A percentile compares a stretch with the other conserved stretches of the same genome.
These are phyloP conservation scores for Microbotryum silenes-acaulis DNA, from an alignment of 1,284 basidiomycete species.

Conservation along the genomic window DNA sequence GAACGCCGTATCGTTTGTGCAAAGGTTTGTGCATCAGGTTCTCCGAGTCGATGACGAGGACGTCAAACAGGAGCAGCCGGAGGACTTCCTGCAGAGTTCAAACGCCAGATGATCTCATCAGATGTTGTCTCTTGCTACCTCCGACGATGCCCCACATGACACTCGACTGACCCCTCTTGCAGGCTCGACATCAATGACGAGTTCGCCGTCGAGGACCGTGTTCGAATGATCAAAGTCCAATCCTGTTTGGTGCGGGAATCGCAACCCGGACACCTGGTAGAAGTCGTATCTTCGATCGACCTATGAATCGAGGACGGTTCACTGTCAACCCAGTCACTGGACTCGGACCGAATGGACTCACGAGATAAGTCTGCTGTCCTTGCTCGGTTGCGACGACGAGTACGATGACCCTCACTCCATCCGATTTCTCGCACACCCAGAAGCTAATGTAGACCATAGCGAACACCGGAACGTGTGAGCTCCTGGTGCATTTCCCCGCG, in stretches of 20 bases:
- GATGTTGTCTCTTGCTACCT: neutral
- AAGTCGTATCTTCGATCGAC: slow-evolving; percentile 93
- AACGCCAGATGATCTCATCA: slow-evolving; percentile 1
- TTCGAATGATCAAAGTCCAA: slow-evolving; percentile 55
- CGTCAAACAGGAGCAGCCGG: slow-evolving; percentile 85
- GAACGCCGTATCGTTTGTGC: slow-evolving; percentile 81
- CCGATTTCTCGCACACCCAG: slow-evolving; percentile 99
- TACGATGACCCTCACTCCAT: slow-evolving; percentile 85
- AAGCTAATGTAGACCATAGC: slow-evolving; percentile 51
- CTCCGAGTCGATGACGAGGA: slow-evolving; percentile 74
- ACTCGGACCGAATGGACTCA: slow-evolving; percentile 43
- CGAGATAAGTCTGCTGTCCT: slow-evolving; percentile 70
- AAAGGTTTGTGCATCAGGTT: slow-evolving; percentile 78
- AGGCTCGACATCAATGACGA: slow-evolving; percentile 83
- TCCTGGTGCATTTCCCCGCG: no score
- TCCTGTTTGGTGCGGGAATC: slow-evolving; percentile 78
- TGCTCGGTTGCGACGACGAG: slow-evolving; percentile 55
- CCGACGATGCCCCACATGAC: neutral
- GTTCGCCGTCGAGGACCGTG: slow-evolving; percentile 87
- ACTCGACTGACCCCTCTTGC: slow-evolving; percentile 54
- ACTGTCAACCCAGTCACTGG: neutral
- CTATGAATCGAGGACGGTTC: slow-evolving; percentile 44
- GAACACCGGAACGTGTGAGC: no score
- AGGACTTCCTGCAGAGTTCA: slow-evolving; percentile 56
- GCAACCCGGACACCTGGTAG: slow-evolving; percentile 62